Evolutionary conservation across 2,329 filamentous ascomycete genomes (phyloP), one percentile per base, ranked within the genome.

Genomic region (Fusarium nanum): DNA sequence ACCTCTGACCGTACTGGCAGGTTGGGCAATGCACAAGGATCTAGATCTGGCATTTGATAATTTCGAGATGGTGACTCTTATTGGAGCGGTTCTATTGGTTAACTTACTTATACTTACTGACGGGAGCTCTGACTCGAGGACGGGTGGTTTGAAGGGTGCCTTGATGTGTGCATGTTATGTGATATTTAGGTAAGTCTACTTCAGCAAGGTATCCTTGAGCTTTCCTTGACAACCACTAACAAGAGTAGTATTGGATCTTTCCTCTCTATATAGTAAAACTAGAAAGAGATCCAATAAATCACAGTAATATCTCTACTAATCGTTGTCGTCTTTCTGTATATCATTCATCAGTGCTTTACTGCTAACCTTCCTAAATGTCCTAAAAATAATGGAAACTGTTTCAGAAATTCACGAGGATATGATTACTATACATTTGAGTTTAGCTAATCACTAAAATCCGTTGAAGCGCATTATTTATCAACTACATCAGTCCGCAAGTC

Each of bases 61-160:
- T 27, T 93, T 93, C 77, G 91, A 93, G 81, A 92, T 91, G 5
- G 88, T 92, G 28, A 88, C 89, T 40, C 86, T 93, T 73, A 91
- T 93, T 74, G 87, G 91, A 10, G 88, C 86, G 6, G 89, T 91
- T 7, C 83, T 93, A 63, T 87, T 93, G 50, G 91, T 93, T 74
- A 93, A 92, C 78, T 89, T 92, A 74, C 82, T 93, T 18, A 90
- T 93, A 57, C 84, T 92, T 40, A 91, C 92, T 72, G 91, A 90
- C 18, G 86, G 90, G 71, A 89, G 86, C 74, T 91, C 91, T 73
- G 92, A 90, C 68, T 83, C 92, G 1, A 74, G 72, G 49, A 66
- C 89, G 0, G 76, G 74, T 12, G 77, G 78, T 5, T 56, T 81
- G 8, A 79, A 92, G 77, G 90, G 90, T 20, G 85, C 85, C 1